Evolutionary conservation across 257 asterid species (phyloP), one percentile per base, ranked within the genome.

Genomic region (Thymus mandschuricus): DNA sequence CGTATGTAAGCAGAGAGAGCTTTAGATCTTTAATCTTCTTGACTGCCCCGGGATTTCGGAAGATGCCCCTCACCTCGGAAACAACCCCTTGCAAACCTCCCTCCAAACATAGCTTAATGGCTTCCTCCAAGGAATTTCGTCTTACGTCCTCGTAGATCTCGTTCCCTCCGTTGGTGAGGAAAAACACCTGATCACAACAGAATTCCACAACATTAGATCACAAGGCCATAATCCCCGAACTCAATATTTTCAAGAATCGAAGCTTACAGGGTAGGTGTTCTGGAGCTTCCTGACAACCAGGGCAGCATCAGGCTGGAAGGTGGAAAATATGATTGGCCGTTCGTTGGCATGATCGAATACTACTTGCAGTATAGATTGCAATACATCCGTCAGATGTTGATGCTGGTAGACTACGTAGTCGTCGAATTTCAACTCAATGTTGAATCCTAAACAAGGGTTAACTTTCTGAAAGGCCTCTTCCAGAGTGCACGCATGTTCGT

Each of bases 1-100:
- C 99, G 54, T 95, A 95, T 2, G 98, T 87, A 31, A 95, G 8
- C 6, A 95, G 82, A 60, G 92, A 87, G 28, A 92, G 96, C 62
- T 86, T 87, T 1, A 76, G 65, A 40, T 89, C 99, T 79, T 89
- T 95, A 70, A 95, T 92, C 79, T 79, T 86, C 58, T 81, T 86
- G 5, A 95, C 94, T 0, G 92, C 86, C 13, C 80, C 91, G 2
- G 99, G 99, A 80, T 88, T 88, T 71, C 87, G 81, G 3, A 95
- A 84, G 1, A 95, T 57, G 5, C 91, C 97, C 72, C 81, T 85
- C 1, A 87, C 99, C 51, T 88, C 97, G 0, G 97, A 92, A 38
- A 95, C 99, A 68, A 95, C 85, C 68, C 99, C 99, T 60, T 95
- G 86, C 72, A 95, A 68, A 12, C 88, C 95, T 45, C 98, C 99